phyloP scores from a whole-genome alignment of 345 rosid genomes.

The Microthlaspi erraticum region DNA sequence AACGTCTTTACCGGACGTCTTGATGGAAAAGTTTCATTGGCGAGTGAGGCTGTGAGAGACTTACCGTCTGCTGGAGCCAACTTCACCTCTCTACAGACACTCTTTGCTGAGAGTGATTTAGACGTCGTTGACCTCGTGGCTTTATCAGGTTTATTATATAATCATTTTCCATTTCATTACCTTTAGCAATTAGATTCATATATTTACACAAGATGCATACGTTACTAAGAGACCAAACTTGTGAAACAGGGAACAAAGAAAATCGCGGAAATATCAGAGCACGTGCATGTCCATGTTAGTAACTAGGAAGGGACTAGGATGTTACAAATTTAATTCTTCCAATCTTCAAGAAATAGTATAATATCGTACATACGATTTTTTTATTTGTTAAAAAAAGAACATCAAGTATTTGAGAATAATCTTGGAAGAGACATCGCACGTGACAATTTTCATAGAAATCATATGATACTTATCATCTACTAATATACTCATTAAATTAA shows the following conservation, averaged over 20 bases:
- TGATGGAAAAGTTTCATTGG: slow-evolving; percentile 63
- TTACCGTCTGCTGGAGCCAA: slow-evolving; percentile 55
- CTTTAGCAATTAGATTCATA: background rate
- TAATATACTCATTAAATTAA: background rate
- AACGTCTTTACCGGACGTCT: slow-evolving; percentile 58
- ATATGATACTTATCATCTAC: background rate
- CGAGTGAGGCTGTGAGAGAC: slow-evolving; percentile 49
- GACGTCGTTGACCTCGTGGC: slow-evolving; percentile 55
- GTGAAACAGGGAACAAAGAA: slow-evolving; percentile 9
- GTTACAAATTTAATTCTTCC: slow-evolving; percentile 26
- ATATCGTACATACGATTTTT: background rate
- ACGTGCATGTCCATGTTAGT: slow-evolving; percentile 43
- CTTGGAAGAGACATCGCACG: background rate
- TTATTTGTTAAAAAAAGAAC: background rate
- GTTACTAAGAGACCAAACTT: slow-evolving; percentile 4
- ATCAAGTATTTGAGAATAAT: slow-evolving; percentile 8
- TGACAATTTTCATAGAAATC: background rate
- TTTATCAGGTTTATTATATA: slow-evolving; percentile 53
- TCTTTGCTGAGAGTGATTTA: slow-evolving; percentile 51
- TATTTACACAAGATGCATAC: background rate
- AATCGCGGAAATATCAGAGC: slow-evolving; percentile 15
- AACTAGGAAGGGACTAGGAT: slow-evolving; percentile 29
- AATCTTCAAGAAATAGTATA: slow-evolving; percentile 12
- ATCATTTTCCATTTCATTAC: background rate
- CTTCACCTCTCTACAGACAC: slow-evolving; percentile 47